Percentiles rank a stretch among this genome's conserved stretches.
Evolutionary conservation across 192 early-diverging fungal species (phyloP).

Genomic region (Umbelopsis sp.): DNA sequence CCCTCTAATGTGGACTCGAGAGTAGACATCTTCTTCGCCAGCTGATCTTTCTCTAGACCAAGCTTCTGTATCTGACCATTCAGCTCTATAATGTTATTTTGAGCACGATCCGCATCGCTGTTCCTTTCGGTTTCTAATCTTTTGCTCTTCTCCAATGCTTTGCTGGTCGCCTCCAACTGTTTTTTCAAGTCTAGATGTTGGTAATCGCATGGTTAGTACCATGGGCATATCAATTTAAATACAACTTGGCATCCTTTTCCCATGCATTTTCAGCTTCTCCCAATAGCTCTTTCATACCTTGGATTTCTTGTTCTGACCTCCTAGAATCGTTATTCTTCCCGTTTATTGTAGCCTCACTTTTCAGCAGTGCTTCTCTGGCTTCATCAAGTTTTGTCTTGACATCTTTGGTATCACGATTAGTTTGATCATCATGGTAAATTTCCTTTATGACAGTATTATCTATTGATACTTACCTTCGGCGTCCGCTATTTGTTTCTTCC

Average conservation of each 20-base stretch:
- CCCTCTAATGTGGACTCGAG: neutral
- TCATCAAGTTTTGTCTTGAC: neutral
- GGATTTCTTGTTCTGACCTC: neutral
- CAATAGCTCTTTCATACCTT: neutral
- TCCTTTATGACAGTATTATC: neutral
- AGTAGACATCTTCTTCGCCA: neutral
- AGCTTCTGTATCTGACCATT: neutral
- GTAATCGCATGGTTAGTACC: no score
- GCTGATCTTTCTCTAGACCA: neutral
- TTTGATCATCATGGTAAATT: no score
- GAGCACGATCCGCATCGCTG: neutral
- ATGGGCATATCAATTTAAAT: neutral
- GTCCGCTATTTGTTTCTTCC: neutral
- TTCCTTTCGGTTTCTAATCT: no score
- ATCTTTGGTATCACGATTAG: no score
- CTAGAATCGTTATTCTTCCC: neutral
- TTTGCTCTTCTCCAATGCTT: no score
- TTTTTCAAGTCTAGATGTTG: no score
- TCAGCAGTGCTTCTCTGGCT: neutral
- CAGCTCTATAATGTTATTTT: neutral
- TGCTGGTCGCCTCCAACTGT: no score
- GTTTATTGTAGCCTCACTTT: neutral
- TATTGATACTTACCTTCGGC: neutral
- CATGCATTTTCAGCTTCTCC: neutral
- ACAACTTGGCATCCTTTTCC: neutral